Evolutionary conservation across 495 filamentous ascomycete genomes (phyloP).

Genomic region (Amphirosellinia nigrospora): DNA sequence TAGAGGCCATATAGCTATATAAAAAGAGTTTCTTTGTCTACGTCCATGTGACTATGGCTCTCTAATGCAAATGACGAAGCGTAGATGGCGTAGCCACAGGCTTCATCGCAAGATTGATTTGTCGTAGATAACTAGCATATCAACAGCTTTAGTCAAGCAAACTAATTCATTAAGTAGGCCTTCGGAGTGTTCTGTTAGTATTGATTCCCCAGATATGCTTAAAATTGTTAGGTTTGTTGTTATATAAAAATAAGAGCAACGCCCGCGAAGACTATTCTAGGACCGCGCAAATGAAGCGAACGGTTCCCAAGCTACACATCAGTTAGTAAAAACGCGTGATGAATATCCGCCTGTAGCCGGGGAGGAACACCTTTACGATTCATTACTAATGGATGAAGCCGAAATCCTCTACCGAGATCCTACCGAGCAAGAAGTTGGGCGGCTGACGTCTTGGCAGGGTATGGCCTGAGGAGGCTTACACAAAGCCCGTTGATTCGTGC

Average conservation of each 20-base stretch:
- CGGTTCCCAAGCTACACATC: no score
- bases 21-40: no score
- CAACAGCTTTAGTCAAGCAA: background rate
- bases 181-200: no score
- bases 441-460: background rate
- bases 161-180: background rate
- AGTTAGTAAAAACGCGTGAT: background rate
- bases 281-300: no score
- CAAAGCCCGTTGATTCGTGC: background rate
- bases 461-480: background rate
- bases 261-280: no score
- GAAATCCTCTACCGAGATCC: background rate
- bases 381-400: background rate
- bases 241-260: no score
- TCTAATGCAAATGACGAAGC: background rate
- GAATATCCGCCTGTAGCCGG: no score
- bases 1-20: no score
- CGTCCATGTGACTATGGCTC: no score
- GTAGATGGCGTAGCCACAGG: background rate
- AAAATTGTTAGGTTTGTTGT: no score
- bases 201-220: no score
- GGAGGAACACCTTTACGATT: no score
- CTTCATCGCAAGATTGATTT: background rate
- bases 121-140: background rate
- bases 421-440: background rate